A percentile compares a stretch with the other conserved stretches of the same genome.
These are phyloP conservation scores for Trichopus zeylanicus DNA, from an alignment of 116 monocot genomes.

Conservation along the genomic window DNA sequence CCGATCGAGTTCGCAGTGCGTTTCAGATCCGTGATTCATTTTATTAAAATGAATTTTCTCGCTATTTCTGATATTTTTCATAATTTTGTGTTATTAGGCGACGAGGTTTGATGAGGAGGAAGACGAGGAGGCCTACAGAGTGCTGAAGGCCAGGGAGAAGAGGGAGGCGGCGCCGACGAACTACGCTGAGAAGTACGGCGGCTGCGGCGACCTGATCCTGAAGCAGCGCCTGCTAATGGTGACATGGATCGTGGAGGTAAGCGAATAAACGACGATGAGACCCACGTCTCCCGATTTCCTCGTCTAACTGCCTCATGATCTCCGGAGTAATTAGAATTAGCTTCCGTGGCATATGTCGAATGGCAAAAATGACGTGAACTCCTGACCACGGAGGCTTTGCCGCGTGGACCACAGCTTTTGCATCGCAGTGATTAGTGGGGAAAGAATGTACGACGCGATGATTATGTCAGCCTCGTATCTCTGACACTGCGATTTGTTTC, in stretches of 20 bases:
- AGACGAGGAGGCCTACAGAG: conserved; percentile 79
- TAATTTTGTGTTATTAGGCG: conserved; percentile 22
- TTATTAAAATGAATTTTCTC: conserved; percentile 7
- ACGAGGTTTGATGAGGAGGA: conserved; percentile 54
- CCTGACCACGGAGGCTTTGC: too few species aligned
- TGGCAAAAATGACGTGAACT: too few species aligned
- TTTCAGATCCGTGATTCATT: conserved; percentile 5
- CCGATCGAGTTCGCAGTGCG: conserved; percentile 37
- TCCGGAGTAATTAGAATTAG: background rate
- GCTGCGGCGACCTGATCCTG: conserved; percentile 41
- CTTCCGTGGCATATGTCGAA: too few species aligned
- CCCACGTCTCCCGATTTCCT: background rate
- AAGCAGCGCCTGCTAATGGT: conserved; percentile 67
- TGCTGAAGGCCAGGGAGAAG: conserved; percentile 60
- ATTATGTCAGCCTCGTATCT: background rate
- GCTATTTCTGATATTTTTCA: conserved; percentile 1
- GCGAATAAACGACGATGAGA: background rate
- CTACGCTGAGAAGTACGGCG: conserved; percentile 32
- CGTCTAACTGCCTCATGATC: conserved; percentile 4
- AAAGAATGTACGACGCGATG: too few species aligned
- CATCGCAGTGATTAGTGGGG: too few species aligned
- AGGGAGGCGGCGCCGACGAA: conserved; percentile 25
- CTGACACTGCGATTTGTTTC: background rate
- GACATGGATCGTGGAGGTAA: conserved; percentile 90
- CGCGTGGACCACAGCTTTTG: too few species aligned